Evolutionary conservation across 495 filamentous ascomycete genomes (phyloP).

Genomic region (Penicillium cinerascens): DNA sequence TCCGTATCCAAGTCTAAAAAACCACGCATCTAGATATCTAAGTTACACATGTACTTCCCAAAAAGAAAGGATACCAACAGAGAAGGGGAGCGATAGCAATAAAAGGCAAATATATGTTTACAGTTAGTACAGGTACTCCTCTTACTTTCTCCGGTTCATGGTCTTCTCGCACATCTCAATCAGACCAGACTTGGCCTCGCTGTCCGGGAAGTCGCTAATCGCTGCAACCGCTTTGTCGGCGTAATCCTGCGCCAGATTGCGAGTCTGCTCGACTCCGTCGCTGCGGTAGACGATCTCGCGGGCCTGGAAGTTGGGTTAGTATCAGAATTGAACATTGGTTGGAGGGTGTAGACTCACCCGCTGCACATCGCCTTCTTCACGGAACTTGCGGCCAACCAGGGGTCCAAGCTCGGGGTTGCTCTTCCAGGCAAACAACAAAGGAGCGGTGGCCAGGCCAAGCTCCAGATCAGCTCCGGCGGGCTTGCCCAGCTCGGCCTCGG

Average conservation of each 20-base stretch:
- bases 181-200: slow-evolving; percentile 86
- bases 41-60: slow-evolving; percentile 25
- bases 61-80: slow-evolving; percentile 3
- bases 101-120: slow-evolving; percentile 22
- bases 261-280: slow-evolving; percentile 85
- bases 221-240: slow-evolving; percentile 82
- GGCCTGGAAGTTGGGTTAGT: slow-evolving; percentile 52
- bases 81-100: not conserved
- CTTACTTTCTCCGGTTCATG: slow-evolving; percentile 77
- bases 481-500: slow-evolving; percentile 81
- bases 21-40: slow-evolving; percentile 12
- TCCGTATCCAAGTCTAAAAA: slow-evolving; percentile 7
- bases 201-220: slow-evolving; percentile 77
- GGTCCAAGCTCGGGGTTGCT: slow-evolving; percentile 77
- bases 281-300: slow-evolving; percentile 77
- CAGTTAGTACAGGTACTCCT: slow-evolving; percentile 11
- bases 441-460: slow-evolving; percentile 92
- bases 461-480: slow-evolving; percentile 92
- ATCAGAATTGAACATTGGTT: not conserved
- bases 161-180: slow-evolving; percentile 93
- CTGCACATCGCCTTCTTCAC: slow-evolving; percentile 74
- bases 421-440: slow-evolving; percentile 94
- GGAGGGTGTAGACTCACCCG: slow-evolving; percentile 54
- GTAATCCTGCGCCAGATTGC: slow-evolving; percentile 84
- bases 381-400: slow-evolving; percentile 89